phyloP scores from a whole-genome alignment of 2,329 filamentous ascomycete genomes.

The Pezizomycotina sp. region DNA sequence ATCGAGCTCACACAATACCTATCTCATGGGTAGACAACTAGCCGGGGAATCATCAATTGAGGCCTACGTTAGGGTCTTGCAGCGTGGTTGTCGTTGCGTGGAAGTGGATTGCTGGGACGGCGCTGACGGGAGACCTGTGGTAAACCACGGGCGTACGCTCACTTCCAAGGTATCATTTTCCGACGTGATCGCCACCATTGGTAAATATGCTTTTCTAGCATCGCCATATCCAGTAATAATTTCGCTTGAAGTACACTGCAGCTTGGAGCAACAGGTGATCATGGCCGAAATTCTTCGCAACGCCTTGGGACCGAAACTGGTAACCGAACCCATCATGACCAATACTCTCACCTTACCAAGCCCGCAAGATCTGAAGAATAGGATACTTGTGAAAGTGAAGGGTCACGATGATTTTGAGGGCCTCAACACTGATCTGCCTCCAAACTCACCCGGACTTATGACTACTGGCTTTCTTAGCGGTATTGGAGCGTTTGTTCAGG shows the following conservation, averaged over 20 bases:
- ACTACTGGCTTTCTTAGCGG: too few species aligned
- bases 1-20: slow-evolving; percentile 97
- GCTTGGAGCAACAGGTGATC: slow-evolving; percentile 57
- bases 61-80: slow-evolving; percentile 77
- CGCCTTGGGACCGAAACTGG: slow-evolving; percentile 62
- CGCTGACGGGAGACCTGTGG: slow-evolving; percentile 66
- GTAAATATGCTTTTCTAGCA: slow-evolving; percentile 80
- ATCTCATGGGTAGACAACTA: slow-evolving; percentile 79
- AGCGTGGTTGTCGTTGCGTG: slow-evolving; percentile 80
- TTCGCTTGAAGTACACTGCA: slow-evolving; percentile 91
- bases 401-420: slow-evolving; percentile 20
- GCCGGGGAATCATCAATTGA: slow-evolving; percentile 83
- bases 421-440: slow-evolving; percentile 12
- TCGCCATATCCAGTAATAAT: slow-evolving; percentile 84
- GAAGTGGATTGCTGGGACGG: slow-evolving; percentile 99
- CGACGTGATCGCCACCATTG: slow-evolving; percentile 83
- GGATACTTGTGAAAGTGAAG: slow-evolving; percentile 89
- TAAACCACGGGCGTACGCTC: slow-evolving; percentile 78
- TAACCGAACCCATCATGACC: slow-evolving; percentile 57
- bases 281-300: slow-evolving; percentile 86
- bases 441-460: slow-evolving; percentile 4
- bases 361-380: slow-evolving; percentile 67
- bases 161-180: slow-evolving; percentile 78
- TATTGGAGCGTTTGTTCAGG: too few species aligned
- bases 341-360: slow-evolving; percentile 57